phyloP scores from a whole-genome alignment of 495 filamentous ascomycete genomes.

The Glonium stellatum region DNA sequence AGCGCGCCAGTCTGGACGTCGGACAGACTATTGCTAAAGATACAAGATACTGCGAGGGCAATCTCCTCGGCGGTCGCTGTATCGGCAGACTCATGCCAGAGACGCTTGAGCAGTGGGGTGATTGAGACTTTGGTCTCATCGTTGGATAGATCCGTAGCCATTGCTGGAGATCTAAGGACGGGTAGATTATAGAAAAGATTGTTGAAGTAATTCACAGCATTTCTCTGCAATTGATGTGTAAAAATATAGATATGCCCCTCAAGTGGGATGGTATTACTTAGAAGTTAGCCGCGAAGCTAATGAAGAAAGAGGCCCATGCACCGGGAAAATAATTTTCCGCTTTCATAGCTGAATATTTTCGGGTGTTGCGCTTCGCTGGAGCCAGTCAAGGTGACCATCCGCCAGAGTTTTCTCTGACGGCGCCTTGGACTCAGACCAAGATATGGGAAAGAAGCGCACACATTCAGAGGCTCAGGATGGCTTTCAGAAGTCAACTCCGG shows the following conservation, averaged over 20 bases:
- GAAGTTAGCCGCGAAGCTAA: no score
- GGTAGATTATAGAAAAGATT: not conserved
- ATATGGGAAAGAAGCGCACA: slow-evolving; percentile 34
- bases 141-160: not conserved
- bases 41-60: slow-evolving; percentile 74
- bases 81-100: slow-evolving; percentile 56
- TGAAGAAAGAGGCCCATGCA: no score
- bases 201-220: not conserved
- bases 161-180: not conserved
- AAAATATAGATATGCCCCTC: no score
- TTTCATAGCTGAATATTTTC: not conserved
- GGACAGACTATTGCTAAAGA: slow-evolving; percentile 79
- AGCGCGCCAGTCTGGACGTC: slow-evolving; percentile 77
- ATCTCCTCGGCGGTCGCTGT: slow-evolving; percentile 65
- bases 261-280: no score
- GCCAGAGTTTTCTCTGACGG: slow-evolving; percentile 24
- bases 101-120: slow-evolving; percentile 67
- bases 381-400: not conserved
- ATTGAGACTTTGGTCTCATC: slow-evolving; percentile 50
- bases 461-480: slow-evolving; percentile 29
- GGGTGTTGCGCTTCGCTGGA: not conserved
- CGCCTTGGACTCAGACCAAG: slow-evolving; percentile 13
- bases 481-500: slow-evolving; percentile 18
- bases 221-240: not conserved
- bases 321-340: no score